These are phyloP conservation scores for Obelidium mucronatum DNA, from an alignment of 192 early-diverging fungal genomes.

Conservation along the genomic window DNA sequence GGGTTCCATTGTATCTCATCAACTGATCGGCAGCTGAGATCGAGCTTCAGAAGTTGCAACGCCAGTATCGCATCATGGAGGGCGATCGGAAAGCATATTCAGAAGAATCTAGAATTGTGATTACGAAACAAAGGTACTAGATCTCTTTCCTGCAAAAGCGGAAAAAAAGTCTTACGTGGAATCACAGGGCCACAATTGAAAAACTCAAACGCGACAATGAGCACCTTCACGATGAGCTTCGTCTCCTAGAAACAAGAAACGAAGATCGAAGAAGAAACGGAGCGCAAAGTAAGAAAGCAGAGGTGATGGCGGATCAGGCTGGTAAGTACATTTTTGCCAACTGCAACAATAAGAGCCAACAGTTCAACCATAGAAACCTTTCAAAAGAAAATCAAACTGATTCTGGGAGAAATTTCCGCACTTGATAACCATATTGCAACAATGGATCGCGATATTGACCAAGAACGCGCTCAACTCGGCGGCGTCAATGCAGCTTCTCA, in stretches of 20 bases:
- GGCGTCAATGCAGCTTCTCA: constrained; percentile 61
- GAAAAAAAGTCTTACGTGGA: neutral
- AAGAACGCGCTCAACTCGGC: constrained; percentile 55
- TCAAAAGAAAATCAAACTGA: constrained; percentile 48
- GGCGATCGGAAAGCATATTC: constrained; percentile 66
- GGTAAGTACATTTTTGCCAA: constrained; percentile 31
- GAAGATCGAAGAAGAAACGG: constrained; percentile 55
- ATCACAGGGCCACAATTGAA: constrained; percentile 53
- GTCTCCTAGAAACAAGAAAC: constrained; percentile 54
- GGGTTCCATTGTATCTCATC: neutral
- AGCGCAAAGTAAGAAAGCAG: constrained; percentile 57
- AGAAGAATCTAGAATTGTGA: constrained; percentile 60
- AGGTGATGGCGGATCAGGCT: constrained; percentile 60
- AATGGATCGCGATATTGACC: constrained; percentile 55
- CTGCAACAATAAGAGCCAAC: neutral
- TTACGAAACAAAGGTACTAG: constrained; percentile 61
- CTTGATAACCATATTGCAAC: constrained; percentile 47
- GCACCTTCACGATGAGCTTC: constrained; percentile 56
- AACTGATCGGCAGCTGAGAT: constrained; percentile 51
- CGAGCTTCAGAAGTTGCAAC: constrained; percentile 60
- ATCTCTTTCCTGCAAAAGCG: neutral
- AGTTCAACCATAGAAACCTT: constrained; percentile 46
- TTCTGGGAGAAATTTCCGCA: constrained; percentile 44
- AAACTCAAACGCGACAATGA: constrained; percentile 61
- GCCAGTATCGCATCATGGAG: constrained; percentile 68